A percentile compares a stretch with the other conserved stretches of the same genome.
Evolutionary conservation across 1,284 basidiomycete genomes (phyloP).

Genomic region (Peniophora sp.): DNA sequence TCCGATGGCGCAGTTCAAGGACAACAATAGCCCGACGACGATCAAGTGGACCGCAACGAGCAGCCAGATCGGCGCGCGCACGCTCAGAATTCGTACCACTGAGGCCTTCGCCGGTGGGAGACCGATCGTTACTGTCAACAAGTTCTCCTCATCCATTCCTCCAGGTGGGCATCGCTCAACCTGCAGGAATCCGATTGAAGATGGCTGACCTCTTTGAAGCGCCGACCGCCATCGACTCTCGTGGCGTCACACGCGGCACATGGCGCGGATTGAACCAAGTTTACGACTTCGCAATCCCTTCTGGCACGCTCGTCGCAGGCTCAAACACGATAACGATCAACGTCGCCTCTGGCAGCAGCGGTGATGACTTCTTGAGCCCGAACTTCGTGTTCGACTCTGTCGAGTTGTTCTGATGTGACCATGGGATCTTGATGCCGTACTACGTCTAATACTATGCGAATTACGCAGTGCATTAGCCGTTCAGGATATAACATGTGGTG

Average conservation of each 20-base stretch:
- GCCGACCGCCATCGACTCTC: conserved; percentile 31
- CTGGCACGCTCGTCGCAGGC: conserved; percentile 31
- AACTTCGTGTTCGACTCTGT: conserved; percentile 38
- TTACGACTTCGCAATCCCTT: conserved; percentile 31
- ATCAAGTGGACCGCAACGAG: conserved; percentile 34
- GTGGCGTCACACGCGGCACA: conserved; percentile 27
- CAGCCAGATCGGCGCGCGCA: conserved; percentile 36
- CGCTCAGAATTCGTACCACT: conserved; percentile 37
- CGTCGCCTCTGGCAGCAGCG: conserved; percentile 34
- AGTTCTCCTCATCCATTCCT: conserved; percentile 29
- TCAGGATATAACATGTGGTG: no score
- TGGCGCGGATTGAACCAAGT: conserved; percentile 38
- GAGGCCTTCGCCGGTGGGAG: conserved; percentile 36
- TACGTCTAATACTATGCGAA: no score
- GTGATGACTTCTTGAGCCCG: conserved; percentile 33
- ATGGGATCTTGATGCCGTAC: no score
- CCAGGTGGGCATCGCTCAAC: conserved; percentile 19
- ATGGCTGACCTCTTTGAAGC: conserved; percentile 17
- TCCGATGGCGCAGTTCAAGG: conserved; percentile 40
- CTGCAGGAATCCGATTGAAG: conserved; percentile 3
- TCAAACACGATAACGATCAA: conserved; percentile 35
- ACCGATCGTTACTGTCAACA: conserved; percentile 34
- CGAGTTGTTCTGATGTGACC: conserved; percentile 36
- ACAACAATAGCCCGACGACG: conserved; percentile 37
- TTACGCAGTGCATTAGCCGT: no score